Evolutionary conservation across 2,329 filamentous ascomycete genomes (phyloP).

Genomic region (Mycocentrospora acerina): DNA sequence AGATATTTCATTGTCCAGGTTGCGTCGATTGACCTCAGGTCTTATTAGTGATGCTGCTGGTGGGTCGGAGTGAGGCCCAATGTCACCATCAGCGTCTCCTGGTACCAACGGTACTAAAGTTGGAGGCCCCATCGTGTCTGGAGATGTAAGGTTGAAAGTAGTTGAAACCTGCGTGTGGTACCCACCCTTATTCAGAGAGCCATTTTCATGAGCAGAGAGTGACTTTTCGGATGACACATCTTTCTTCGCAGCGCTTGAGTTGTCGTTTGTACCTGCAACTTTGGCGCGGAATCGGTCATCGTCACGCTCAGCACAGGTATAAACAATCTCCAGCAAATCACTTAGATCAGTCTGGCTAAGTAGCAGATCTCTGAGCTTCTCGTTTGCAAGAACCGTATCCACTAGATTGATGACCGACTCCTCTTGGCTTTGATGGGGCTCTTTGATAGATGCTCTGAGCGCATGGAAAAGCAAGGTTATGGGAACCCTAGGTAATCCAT

Average conservation of each 20-base stretch:
- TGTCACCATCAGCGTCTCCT: conserved; percentile 17
- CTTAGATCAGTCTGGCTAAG: conserved; percentile 69
- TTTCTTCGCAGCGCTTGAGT: conserved; percentile 48
- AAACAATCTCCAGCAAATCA: conserved; percentile 60
- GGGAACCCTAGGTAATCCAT: conserved; percentile 37
- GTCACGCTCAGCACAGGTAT: conserved; percentile 51
- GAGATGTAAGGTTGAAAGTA: not conserved
- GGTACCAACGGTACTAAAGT: conserved; percentile 11
- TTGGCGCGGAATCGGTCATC: conserved; percentile 25
- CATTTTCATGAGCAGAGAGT: conserved; percentile 9
- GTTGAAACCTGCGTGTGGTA: not conserved
- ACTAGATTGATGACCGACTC: conserved; percentile 56
- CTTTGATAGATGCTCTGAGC: conserved; percentile 33
- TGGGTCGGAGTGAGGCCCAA: conserved; percentile 13
- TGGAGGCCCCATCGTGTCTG: not conserved
- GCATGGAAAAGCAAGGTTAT: conserved; percentile 38
- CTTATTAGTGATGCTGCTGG: conserved; percentile 2
- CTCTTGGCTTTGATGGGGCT: conserved; percentile 31
- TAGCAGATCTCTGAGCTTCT: conserved; percentile 58
- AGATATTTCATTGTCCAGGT: conserved; percentile 25
- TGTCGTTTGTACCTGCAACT: conserved; percentile 19
- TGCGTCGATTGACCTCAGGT: conserved; percentile 13
- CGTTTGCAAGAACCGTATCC: conserved; percentile 43
- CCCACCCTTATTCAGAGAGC: conserved; percentile 9
- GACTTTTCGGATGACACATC: conserved; percentile 13